Evolutionary conservation across 495 filamentous ascomycete species (phyloP).

Genomic region (Diplogelasinospora grovesii): DNA sequence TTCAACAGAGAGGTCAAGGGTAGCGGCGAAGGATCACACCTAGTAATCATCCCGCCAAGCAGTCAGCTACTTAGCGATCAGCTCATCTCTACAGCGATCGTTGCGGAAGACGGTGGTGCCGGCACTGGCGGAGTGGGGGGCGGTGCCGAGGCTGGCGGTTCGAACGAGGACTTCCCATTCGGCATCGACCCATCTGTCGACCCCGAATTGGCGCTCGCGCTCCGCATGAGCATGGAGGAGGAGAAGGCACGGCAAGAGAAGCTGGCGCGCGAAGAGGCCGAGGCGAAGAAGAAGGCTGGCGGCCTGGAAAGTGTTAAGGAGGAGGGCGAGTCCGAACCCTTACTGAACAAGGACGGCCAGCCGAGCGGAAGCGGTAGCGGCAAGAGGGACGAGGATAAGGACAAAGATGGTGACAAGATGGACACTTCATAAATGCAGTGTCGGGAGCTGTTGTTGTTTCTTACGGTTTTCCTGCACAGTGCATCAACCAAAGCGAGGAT

Average conservation of each 20-base stretch:
- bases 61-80: slow-evolving; percentile 86
- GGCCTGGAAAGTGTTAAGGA: slow-evolving; percentile 83
- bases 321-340: slow-evolving; percentile 57
- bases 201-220: slow-evolving; percentile 88
- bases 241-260: slow-evolving; percentile 85
- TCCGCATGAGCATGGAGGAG: slow-evolving; percentile 96
- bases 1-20: slow-evolving; percentile 91
- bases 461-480: too few relatives aligned
- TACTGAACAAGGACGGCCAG: slow-evolving; percentile 61
- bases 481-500: too few relatives aligned
- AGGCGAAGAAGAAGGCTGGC: slow-evolving; percentile 60
- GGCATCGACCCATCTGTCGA: slow-evolving; percentile 76
- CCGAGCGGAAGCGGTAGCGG: slow-evolving; percentile 48
- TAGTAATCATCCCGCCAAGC: slow-evolving; percentile 86
- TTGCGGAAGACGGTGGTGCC: slow-evolving; percentile 65
- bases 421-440: slow-evolving; percentile 66
- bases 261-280: slow-evolving; percentile 73
- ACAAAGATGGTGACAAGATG: slow-evolving; percentile 66
- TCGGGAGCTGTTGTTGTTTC: too few relatives aligned
- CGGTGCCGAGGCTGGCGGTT: slow-evolving; percentile 52
- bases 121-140: slow-evolving; percentile 38
- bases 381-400: slow-evolving; percentile 34
- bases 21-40: slow-evolving; percentile 71
- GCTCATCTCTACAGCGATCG: slow-evolving; percentile 83
- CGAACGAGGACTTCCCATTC: slow-evolving; percentile 53